A percentile compares a stretch with the other conserved stretches of the same genome.
phyloP scores from a whole-genome alignment of 2,329 filamentous ascomycete species.

The Exophiala dermatitidis region DNA sequence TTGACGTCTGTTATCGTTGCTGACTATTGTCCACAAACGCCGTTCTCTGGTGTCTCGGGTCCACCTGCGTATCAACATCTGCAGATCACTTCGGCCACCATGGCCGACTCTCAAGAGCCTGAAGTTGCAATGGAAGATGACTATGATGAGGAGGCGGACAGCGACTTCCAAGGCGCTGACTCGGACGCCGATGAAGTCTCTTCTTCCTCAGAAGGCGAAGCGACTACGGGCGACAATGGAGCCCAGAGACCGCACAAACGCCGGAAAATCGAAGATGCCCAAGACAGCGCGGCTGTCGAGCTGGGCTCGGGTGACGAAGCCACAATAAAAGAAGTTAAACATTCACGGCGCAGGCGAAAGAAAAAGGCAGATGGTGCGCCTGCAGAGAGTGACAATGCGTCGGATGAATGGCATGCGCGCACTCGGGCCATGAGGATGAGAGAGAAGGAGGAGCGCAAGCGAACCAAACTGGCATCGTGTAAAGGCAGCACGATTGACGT shows the following conservation, averaged over 20 bases:
- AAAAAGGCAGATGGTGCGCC: constrained; percentile 31
- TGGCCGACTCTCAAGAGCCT: constrained; percentile 10
- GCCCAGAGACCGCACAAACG: constrained; percentile 12
- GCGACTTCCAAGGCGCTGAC: constrained; percentile 23
- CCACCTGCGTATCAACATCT: neutral
- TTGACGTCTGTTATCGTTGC: neutral
- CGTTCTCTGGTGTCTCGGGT: too few relatives aligned
- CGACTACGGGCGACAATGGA: neutral
- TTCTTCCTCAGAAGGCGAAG: constrained; percentile 19
- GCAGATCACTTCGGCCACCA: neutral
- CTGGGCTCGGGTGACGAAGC: constrained; percentile 52
- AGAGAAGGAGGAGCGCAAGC: constrained; percentile 44
- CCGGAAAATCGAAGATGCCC: constrained; percentile 23
- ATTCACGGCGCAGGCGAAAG: constrained; percentile 33
- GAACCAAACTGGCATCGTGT: constrained; percentile 40
- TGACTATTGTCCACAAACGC: neutral
- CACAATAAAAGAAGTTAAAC: constrained; percentile 45
- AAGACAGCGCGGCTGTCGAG: constrained; percentile 31
- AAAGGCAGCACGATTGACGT: constrained; percentile 51
- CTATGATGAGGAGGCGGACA: constrained; percentile 28
- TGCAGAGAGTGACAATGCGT: constrained; percentile 32
- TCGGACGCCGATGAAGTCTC: constrained; percentile 8
- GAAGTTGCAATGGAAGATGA: constrained; percentile 20
- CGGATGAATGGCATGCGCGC: constrained; percentile 35
- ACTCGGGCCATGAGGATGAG: constrained; percentile 48